Evolutionary conservation across 768 basidiomycete genomes (phyloP), one percentile per base, ranked within the genome.

Genomic region (Termitomyces sp.): DNA sequence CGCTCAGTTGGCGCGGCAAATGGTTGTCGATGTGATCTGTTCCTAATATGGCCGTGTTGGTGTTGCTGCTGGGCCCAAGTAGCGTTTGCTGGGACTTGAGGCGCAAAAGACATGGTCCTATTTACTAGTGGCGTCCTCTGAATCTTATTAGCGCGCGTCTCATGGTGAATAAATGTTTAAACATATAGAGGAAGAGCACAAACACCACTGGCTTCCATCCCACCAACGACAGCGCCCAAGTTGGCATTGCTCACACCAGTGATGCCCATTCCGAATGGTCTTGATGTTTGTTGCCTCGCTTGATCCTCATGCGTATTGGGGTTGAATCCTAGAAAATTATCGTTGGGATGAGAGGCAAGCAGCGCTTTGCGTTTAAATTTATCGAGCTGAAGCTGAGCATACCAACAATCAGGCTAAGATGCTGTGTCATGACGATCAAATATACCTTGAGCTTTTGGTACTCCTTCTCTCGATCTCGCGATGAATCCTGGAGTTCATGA

Each of bases 401-500:
- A 11, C 23, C 30, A n/a, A 32, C 30, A 40, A 40, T 25, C 7
- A 37, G 37, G 25, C 19, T 12, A 19, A 14, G 14, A 43, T 51
- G 9, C 51, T 52, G 28, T 52, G 44, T 27, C 41, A 41, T 19
- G 27, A 37, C 41, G 45, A 44, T 30, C 17, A n/a, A 53, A 28
- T 51, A 30, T 28, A 83, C 91, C 78, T 93, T 94, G 40, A 94
- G 80, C 66, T 90, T 92, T 55, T 89, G 88, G 64, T 93, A 94
- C 64, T 93, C 92, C 64, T 88, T 91, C 59, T 93, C 91, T 63
- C 85, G 79, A 64, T 92, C 90, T 63, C 84, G 79, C 2, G 86
- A 77, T 1, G 80, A 72, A 37, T 94, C 90, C 63, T 91, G 88
- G 27, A 90, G 67, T 23, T 91, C 89, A 7, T 84, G 78, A 32